Evolutionary conservation across 2,329 filamentous ascomycete genomes (phyloP).

Genomic region (Talaromyces albobiverticillius): DNA sequence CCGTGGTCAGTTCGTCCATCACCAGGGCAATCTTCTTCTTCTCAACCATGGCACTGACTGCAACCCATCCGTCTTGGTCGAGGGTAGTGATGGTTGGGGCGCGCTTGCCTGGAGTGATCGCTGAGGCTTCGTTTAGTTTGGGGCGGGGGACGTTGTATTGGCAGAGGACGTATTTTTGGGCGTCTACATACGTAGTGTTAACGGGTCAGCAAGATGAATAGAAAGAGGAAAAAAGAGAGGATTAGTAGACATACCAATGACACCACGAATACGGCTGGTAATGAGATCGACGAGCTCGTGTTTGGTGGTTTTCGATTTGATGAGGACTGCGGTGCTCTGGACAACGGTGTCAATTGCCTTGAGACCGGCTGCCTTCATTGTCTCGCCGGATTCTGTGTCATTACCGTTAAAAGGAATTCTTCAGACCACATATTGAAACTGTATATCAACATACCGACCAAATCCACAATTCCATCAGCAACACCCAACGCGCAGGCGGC

Average conservation of each 20-base stretch:
- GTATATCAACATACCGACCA: slow-evolving; percentile 73
- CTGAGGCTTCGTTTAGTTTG: slow-evolving; percentile 63
- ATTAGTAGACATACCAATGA: slow-evolving; percentile 64
- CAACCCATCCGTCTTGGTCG: slow-evolving; percentile 87
- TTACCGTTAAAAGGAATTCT: not conserved
- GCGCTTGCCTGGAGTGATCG: slow-evolving; percentile 88
- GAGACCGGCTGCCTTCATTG: slow-evolving; percentile 92
- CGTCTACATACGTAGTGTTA: slow-evolving; percentile 48
- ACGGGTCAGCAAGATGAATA: slow-evolving; percentile 1
- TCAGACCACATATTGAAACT: too few relatives aligned
- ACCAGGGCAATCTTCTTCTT: slow-evolving; percentile 78
- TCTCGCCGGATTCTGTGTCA: slow-evolving; percentile 83
- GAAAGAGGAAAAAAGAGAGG: not conserved
- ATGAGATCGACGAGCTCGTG: slow-evolving; percentile 83
- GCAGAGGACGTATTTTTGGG: slow-evolving; percentile 90
- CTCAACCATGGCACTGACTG: slow-evolving; percentile 91
- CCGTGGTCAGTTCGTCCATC: slow-evolving; percentile 77
- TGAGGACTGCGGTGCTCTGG: slow-evolving; percentile 80
- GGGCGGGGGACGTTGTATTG: slow-evolving; percentile 87
- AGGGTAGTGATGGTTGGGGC: slow-evolving; percentile 88
- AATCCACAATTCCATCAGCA: slow-evolving; percentile 94
- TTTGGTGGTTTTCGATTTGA: slow-evolving; percentile 82
- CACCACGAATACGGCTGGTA: slow-evolving; percentile 79
- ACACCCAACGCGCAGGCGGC: slow-evolving; percentile 93
- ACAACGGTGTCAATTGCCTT: slow-evolving; percentile 94